Evolutionary conservation across 192 early-diverging fungal genomes (phyloP).

Genomic region (Coemansia sp.): DNA sequence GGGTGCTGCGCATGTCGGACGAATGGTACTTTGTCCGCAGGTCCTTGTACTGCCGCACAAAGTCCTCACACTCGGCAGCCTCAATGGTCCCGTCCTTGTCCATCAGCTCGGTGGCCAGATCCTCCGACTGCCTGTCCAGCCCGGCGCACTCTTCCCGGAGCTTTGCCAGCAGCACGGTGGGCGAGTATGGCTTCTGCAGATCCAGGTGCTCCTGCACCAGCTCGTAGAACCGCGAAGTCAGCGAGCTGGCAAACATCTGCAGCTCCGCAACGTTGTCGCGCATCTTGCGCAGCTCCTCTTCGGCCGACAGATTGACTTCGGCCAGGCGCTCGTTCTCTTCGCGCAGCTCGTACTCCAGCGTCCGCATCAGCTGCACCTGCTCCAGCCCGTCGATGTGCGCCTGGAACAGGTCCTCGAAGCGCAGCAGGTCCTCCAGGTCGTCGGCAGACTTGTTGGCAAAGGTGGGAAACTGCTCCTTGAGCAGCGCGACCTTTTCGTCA

Average conservation of each 20-base stretch:
- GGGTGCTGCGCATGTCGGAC: conserved; percentile 15
- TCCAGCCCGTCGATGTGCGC: conserved; percentile 54
- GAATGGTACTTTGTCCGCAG: conserved; percentile 29
- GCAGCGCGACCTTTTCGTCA: conserved; percentile 25
- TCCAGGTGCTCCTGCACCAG: conserved; percentile 50
- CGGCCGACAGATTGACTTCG: conserved; percentile 43
- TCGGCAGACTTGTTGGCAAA: conserved; percentile 56
- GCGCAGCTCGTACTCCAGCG: conserved; percentile 49
- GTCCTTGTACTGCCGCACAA: conserved; percentile 46
- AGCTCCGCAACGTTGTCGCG: conserved; percentile 48
- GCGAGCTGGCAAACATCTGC: conserved; percentile 51
- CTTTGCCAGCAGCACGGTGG: conserved; percentile 24
- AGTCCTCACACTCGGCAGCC: conserved; percentile 39
- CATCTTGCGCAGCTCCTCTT: conserved; percentile 44
- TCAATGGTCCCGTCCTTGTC: conserved; percentile 10
- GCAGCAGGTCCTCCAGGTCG: conserved; percentile 50
- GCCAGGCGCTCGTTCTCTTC: conserved; percentile 52
- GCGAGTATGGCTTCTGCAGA: conserved; percentile 50
- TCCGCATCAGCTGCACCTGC: conserved; percentile 54
- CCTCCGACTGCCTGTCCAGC: conserved; percentile 35
- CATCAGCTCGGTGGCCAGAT: conserved; percentile 14
- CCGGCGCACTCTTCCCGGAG: conserved; percentile 15
- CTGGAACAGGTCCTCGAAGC: conserved; percentile 54
- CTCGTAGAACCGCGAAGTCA: conserved; percentile 50
- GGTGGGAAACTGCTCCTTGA: conserved; percentile 49